Percentiles rank a stretch among this genome's conserved stretches.
These are phyloP conservation scores for Pilatotrama ljubarskyi DNA, from an alignment of 768 basidiomycete species.

Conservation along the genomic window DNA sequence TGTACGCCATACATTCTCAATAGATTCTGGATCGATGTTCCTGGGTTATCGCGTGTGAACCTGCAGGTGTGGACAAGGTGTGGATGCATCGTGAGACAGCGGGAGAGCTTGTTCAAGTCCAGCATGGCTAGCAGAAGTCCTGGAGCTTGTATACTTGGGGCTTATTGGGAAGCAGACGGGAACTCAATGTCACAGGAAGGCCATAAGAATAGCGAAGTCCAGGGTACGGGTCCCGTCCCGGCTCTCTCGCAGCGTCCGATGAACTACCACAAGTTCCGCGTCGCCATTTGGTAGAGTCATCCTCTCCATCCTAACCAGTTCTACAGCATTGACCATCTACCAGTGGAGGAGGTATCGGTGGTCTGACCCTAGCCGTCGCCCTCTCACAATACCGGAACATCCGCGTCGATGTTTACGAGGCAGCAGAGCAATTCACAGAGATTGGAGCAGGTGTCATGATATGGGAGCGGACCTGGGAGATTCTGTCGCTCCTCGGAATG, in stretches of 20 bases:
- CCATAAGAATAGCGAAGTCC: neutral
- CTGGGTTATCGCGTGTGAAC: conserved; percentile 12
- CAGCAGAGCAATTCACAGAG: conserved; percentile 45
- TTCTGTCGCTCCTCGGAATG: conserved; percentile 30
- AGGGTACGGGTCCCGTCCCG: no score
- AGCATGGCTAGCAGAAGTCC: neutral
- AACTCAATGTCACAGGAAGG: neutral
- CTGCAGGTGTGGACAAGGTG: neutral
- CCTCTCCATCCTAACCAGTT: no score
- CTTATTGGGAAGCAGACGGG: neutral
- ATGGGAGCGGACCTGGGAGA: conserved; percentile 32
- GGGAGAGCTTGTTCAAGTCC: neutral
- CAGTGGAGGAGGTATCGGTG: conserved; percentile 37
- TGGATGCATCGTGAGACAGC: neutral
- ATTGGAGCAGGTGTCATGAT: conserved; percentile 47
- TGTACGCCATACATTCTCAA: conserved; percentile 13
- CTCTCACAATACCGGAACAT: conserved; percentile 30
- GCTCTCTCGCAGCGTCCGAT: neutral
- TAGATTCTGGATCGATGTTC: conserved; percentile 12
- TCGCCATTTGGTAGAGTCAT: conserved; percentile 38
- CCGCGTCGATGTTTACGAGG: conserved; percentile 34
- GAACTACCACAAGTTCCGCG: conserved; percentile 25
- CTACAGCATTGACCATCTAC: neutral
- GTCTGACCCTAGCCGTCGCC: conserved; percentile 32
- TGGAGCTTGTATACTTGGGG: neutral